Conservation (phyloP, 352 stramenopile genomes). For the Blastocystis sp. region DNA sequence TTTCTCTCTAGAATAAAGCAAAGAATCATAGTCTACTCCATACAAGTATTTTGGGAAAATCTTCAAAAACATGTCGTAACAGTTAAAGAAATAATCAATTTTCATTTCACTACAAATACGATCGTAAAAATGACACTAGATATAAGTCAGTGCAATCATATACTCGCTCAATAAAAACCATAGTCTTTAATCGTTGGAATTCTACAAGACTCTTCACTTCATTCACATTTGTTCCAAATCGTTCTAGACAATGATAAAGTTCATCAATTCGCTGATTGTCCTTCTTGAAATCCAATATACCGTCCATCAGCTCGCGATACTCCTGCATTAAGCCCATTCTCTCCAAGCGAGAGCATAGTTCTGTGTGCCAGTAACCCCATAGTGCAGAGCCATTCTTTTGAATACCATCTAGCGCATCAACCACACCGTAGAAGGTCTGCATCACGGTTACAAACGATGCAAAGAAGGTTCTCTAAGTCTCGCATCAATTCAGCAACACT, state of each 20-base stretch:
- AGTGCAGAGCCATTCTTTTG: neutral
- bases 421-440: neutral
- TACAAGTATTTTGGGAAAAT: neutral
- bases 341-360: neutral
- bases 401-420: neutral
- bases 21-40: neutral
- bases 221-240: neutral
- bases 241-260: neutral
- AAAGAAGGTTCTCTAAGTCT: neutral
- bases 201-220: neutral
- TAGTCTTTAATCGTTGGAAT: neutral
- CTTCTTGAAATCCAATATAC: neutral
- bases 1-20: neutral
- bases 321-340: neutral
- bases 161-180: neutral
- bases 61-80: neutral
- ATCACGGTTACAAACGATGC: neutral
- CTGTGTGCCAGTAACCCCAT: neutral
- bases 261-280: neutral
- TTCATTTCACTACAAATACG: neutral
- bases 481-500: neutral
- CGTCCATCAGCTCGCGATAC: neutral
- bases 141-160: neutral
- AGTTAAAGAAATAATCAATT: neutral
- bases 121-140: neutral